Conservation (phyloP, 495 filamentous ascomycete species). For the Pseudomonodictys pantanalensis region DNA sequence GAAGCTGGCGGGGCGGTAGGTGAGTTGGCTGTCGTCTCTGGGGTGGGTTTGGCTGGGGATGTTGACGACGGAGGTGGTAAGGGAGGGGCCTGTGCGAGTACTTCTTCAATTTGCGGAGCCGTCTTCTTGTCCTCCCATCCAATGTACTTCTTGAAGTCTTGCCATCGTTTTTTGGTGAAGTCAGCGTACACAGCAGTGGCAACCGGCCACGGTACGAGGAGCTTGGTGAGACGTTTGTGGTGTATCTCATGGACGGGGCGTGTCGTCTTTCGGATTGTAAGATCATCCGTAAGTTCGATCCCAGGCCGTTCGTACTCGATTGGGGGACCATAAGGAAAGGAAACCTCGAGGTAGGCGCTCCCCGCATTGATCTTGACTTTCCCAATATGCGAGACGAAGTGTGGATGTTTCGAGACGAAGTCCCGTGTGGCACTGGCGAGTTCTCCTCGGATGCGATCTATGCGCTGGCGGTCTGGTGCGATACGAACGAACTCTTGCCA, state of each 20-base stretch:
- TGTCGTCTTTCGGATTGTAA: slow-evolving; percentile 51
- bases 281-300: slow-evolving; percentile 53
- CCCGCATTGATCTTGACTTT: slow-evolving; percentile 46
- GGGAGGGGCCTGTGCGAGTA: neutral
- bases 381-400: slow-evolving; percentile 46
- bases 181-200: slow-evolving; percentile 42
- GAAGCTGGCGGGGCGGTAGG: neutral
- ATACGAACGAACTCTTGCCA: slow-evolving; percentile 65
- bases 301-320: slow-evolving; percentile 59
- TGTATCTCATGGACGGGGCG: slow-evolving; percentile 45
- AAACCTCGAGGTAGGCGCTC: slow-evolving; percentile 58
- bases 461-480: slow-evolving; percentile 50
- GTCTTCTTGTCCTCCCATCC: slow-evolving; percentile 2
- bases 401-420: slow-evolving; percentile 18
- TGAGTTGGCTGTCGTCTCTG: neutral
- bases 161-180: slow-evolving; percentile 7
- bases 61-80: neutral
- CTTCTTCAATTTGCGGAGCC: neutral
- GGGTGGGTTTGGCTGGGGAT: neutral
- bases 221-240: slow-evolving; percentile 41
- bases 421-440: slow-evolving; percentile 48
- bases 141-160: slow-evolving; percentile 10
- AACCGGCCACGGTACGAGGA: slow-evolving; percentile 46
- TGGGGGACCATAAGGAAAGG: slow-evolving; percentile 58
- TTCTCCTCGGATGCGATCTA: slow-evolving; percentile 54